Evolutionary conservation across 495 filamentous ascomycete species (phyloP), one percentile per base, ranked within the genome.

Genomic region (Amphirosellinia nigrospora): DNA sequence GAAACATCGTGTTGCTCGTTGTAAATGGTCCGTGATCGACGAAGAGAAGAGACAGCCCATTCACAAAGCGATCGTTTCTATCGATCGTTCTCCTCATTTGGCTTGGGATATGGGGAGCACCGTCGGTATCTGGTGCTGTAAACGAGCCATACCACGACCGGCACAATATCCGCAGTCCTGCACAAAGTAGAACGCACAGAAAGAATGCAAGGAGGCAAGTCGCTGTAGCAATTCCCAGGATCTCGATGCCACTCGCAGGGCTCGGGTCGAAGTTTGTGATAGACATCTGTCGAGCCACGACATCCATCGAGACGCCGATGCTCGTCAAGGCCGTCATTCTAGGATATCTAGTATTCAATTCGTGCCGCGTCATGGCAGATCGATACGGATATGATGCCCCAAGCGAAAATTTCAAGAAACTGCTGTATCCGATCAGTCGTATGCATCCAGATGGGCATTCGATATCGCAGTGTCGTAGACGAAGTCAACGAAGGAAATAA

Each of bases 141-240:
- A 11, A 63, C 0, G 30, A 55, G 16, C 13, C 7, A 30, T 16
- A 26, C 10, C 23, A 39, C 38, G 23, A 45, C 26, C 5, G 3
- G n/a, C 34, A 58, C 28, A 10, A 56, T 21, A 55, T 46, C 6
- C 36, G 58, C 3, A 63, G 38, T 5, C 46, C 60, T 1, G 28
- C 43, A 58, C 16, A 70, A 10, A 70, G 28, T 59, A 64, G 13
- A 32, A 34, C 1, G 19, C 34, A 70, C 13, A 70, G 59, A 32
- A 70, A 70, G 39, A 64, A 58, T 16, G 59, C 59, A 15, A 70
- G 68, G 39, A 70, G 48, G n/a, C 46, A 64, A 36, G 60, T 70
- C 26, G 68, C 50, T 7, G 50, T 48, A 23, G 60, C 68, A 28
- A 70, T 64, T 30, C 46, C 68, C 38, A 64, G 13, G 15, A 70